phyloP scores from a whole-genome alignment of 352 stramenopile genomes.

The Phytophthora meadii region DNA sequence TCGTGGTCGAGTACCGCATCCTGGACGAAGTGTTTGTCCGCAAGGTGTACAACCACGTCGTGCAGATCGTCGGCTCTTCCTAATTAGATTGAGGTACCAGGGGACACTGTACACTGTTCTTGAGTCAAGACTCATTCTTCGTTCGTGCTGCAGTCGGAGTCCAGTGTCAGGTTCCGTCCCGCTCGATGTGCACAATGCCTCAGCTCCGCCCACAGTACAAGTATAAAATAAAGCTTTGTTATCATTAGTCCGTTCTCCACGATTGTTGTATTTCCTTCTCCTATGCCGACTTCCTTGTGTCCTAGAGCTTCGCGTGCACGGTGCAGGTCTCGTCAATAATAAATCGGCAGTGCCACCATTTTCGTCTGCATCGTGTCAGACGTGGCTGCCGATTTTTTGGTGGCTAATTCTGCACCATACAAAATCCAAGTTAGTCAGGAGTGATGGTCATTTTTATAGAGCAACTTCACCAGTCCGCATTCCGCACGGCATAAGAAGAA shows the following conservation, averaged over 20 bases:
- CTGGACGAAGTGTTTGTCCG: constrained; percentile 65
- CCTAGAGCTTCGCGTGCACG: not conserved
- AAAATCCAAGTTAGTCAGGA: constrained; percentile 21
- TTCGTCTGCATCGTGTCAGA: not conserved
- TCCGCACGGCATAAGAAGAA: constrained; percentile 17
- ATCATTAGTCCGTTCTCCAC: constrained; percentile 21
- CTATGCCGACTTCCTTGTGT: too few relatives aligned
- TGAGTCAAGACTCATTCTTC: not conserved
- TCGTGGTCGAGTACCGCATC: constrained; percentile 68
- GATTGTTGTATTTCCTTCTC: too few relatives aligned
- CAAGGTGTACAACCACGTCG: constrained; percentile 62
- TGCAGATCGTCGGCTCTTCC: constrained; percentile 45
- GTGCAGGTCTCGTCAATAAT: constrained; percentile 21
- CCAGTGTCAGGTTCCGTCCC: not conserved
- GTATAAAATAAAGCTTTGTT: constrained; percentile 39
- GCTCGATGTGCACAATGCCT: constrained; percentile 2
- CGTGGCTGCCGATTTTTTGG: constrained; percentile 4
- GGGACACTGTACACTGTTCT: too few relatives aligned
- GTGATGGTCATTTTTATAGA: constrained; percentile 28
- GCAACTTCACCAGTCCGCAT: constrained; percentile 34
- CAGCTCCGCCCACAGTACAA: constrained; percentile 11
- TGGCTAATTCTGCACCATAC: constrained; percentile 15
- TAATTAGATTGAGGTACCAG: constrained; percentile 9
- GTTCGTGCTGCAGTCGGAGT: not conserved
- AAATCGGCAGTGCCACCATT: not conserved